Evolutionary conservation across 306 rosid genomes (phyloP).

Genomic region (Acacia acuminata): DNA sequence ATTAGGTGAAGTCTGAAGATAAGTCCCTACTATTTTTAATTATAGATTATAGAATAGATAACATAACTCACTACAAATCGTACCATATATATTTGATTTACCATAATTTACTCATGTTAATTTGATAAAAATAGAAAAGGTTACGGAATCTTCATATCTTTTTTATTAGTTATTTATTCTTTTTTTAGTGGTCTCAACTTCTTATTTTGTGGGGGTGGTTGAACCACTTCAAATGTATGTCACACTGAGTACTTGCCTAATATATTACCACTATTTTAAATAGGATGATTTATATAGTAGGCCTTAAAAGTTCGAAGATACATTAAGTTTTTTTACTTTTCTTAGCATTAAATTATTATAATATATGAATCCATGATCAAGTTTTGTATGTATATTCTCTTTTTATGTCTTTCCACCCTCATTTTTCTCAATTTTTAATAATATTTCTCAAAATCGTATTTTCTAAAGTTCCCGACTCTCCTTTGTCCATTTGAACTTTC

Average conservation of each 20-base stretch:
- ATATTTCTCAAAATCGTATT: too few species aligned
- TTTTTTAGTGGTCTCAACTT: background rate
- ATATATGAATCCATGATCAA: too few species aligned
- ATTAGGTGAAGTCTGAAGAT: background rate
- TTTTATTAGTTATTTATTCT: background rate
- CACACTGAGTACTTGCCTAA: background rate
- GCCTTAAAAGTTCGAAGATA: too few species aligned
- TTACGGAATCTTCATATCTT: background rate
- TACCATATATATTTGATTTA: background rate
- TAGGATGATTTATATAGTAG: background rate
- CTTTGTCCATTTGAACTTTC: too few species aligned
- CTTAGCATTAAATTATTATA: too few species aligned
- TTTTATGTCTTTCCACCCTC: too few species aligned
- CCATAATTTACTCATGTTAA: background rate
- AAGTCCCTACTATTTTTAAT: background rate
- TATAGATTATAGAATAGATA: background rate
- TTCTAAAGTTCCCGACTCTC: background rate
- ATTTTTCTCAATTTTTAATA: too few species aligned
- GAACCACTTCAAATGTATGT: background rate
- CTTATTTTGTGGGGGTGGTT: background rate
- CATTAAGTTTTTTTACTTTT: too few species aligned
- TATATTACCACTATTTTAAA: too few species aligned
- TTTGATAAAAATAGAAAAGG: background rate
- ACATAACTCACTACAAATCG: background rate
- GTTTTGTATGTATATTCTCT: too few species aligned